phyloP scores from a whole-genome alignment of 805 yeast genomes.

The Ogataea paraovalis region DNA sequence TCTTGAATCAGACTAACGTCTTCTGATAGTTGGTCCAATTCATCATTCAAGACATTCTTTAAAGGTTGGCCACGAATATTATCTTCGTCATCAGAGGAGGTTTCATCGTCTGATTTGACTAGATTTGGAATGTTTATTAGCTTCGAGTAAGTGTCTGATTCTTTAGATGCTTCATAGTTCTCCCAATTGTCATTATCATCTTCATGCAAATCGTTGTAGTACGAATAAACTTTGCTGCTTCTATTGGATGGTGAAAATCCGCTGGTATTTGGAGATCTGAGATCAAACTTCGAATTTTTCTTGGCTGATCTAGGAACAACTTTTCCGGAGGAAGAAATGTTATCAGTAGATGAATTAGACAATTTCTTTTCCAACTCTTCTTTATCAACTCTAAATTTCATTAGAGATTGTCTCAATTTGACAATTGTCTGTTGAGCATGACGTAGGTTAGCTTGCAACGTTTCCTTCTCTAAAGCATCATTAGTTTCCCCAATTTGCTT shows the following conservation, averaged over 20 bases:
- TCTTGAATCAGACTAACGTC: conserved; percentile 9
- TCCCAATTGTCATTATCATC: conserved; percentile 20
- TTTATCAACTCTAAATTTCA: conserved; percentile 42
- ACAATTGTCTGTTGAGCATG: conserved; percentile 62
- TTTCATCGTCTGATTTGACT: conserved; percentile 18
- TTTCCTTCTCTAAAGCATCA: conserved; percentile 57
- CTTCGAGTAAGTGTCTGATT: conserved; percentile 5
- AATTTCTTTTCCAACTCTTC: conserved; percentile 29
- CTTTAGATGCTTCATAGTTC: conserved; percentile 16
- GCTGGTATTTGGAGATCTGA: conserved; percentile 8
- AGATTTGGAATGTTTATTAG: conserved; percentile 21
- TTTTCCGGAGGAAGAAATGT: background rate
- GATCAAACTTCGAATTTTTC: conserved; percentile 5
- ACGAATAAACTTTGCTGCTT: conserved; percentile 10
- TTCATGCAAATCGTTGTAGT: conserved; percentile 26
- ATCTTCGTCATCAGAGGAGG: conserved; percentile 14
- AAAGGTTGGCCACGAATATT: conserved; percentile 4
- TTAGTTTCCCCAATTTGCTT: conserved; percentile 37
- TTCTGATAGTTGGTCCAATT: conserved; percentile 14
- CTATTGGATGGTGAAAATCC: conserved; percentile 15
- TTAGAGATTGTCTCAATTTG: conserved; percentile 49
- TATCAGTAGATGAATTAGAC: background rate
- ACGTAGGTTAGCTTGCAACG: conserved; percentile 57
- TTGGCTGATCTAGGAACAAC: conserved; percentile 2
- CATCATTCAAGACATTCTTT: conserved; percentile 16